Evolutionary conservation across 2,329 filamentous ascomycete genomes (phyloP).

Genomic region (Ophiobolus disseminans): DNA sequence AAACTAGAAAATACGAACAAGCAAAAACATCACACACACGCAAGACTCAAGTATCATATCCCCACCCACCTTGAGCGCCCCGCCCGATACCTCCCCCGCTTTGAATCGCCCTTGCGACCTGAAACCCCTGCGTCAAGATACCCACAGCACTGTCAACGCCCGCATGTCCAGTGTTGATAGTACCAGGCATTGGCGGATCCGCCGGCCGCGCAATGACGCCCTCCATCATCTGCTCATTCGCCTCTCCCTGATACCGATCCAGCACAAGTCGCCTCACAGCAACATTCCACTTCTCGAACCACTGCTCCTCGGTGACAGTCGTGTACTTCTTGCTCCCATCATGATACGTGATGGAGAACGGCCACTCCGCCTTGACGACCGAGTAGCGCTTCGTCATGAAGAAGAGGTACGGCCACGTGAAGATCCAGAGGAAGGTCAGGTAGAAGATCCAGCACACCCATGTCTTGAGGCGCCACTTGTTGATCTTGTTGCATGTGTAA

Average conservation of each 20-base stretch:
- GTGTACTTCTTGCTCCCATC: slow-evolving; percentile 58
- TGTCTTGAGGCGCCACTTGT: slow-evolving; percentile 67
- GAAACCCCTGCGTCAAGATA: slow-evolving; percentile 42
- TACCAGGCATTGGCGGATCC: slow-evolving; percentile 53
- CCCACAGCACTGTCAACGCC: slow-evolving; percentile 43
- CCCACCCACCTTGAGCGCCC: slow-evolving; percentile 42
- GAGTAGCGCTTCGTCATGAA: slow-evolving; percentile 72
- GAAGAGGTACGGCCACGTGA: slow-evolving; percentile 74
- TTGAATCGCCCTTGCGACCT: slow-evolving; percentile 38
- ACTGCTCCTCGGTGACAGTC: slow-evolving; percentile 59
- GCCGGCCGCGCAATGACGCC: slow-evolving; percentile 44
- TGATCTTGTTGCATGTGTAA: slow-evolving; percentile 68
- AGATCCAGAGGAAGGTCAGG: slow-evolving; percentile 70
- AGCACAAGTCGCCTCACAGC: slow-evolving; percentile 67
- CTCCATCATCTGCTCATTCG: slow-evolving; percentile 57
- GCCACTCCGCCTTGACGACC: slow-evolving; percentile 68
- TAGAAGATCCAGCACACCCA: slow-evolving; percentile 72
- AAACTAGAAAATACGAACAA: too few relatives aligned
- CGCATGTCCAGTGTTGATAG: slow-evolving; percentile 34
- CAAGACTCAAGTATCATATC: slow-evolving; percentile 39
- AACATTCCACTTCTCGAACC: slow-evolving; percentile 68
- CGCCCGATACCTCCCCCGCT: slow-evolving; percentile 25
- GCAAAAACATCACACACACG: too few relatives aligned
- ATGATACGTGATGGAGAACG: slow-evolving; percentile 53
- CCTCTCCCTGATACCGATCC: slow-evolving; percentile 61